Percentiles rank a stretch among this genome's conserved stretches.
phyloP scores from a whole-genome alignment of 495 filamentous ascomycete species.

The Neurospora sublineolata region DNA sequence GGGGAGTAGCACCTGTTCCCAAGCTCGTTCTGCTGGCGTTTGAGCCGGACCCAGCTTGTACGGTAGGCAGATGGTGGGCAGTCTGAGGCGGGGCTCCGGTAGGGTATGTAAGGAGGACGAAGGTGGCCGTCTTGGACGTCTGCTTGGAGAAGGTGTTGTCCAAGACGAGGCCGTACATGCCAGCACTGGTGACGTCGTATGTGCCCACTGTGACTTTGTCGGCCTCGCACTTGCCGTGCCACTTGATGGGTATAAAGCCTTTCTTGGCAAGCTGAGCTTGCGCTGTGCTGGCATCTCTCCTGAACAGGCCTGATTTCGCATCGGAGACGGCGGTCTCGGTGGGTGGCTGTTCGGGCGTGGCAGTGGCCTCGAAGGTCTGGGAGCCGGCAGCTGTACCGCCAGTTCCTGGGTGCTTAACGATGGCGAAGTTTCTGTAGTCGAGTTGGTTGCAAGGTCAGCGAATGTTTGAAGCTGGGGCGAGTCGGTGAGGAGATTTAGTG shows the following conservation, averaged over 20 bases:
- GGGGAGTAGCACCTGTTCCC: conserved; percentile 27
- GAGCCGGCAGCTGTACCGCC: conserved; percentile 43
- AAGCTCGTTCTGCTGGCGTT: conserved; percentile 40
- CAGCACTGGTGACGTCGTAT: conserved; percentile 72
- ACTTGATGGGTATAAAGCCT: conserved; percentile 75
- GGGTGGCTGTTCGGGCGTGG: conserved; percentile 31
- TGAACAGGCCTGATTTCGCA: conserved; percentile 25
- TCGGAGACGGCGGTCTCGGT: conserved; percentile 29
- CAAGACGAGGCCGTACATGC: conserved; percentile 94
- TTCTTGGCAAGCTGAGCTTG: conserved; percentile 74
- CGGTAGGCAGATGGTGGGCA: conserved; percentile 53
- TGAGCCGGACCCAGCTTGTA: conserved; percentile 32
- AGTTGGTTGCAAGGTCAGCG: background rate
- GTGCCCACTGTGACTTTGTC: conserved; percentile 91
- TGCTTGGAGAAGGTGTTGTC: conserved; percentile 98
- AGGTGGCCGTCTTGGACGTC: conserved; percentile 84
- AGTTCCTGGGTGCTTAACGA: conserved; percentile 89
- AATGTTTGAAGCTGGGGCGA: background rate
- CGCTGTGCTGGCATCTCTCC: conserved; percentile 48
- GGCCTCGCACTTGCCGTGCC: conserved; percentile 89
- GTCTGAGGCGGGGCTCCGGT: conserved; percentile 72
- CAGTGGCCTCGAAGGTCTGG: conserved; percentile 31
- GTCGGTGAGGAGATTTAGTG: background rate
- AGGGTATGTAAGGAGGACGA: conserved; percentile 88
- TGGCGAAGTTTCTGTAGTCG: conserved; percentile 65